Evolutionary conservation across 2,329 filamentous ascomycete genomes (phyloP).

Genomic region (Keithomyces neogunnii): DNA sequence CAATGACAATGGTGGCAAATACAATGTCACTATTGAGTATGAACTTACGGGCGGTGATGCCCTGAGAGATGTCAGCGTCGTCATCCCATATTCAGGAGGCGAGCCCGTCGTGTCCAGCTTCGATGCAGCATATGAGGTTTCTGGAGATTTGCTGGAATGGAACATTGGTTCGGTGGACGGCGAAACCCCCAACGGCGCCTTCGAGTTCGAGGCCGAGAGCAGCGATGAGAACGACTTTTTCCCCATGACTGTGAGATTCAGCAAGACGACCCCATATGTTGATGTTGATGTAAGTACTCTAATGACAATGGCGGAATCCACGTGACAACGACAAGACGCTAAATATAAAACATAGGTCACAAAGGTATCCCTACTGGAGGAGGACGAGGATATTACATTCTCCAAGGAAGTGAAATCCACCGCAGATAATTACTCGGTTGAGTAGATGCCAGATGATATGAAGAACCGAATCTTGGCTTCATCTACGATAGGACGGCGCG

Average conservation of each 20-base stretch:
- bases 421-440: slow-evolving; percentile 69
- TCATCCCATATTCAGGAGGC: slow-evolving; percentile 75
- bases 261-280: slow-evolving; percentile 76
- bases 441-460: slow-evolving; percentile 36
- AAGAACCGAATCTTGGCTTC: not conserved
- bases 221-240: slow-evolving; percentile 92
- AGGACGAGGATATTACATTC: slow-evolving; percentile 72
- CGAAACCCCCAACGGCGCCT: slow-evolving; percentile 73
- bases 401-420: slow-evolving; percentile 73
- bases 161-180: slow-evolving; percentile 79
- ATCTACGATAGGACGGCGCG: not conserved
- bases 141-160: slow-evolving; percentile 90
- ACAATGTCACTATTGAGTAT: slow-evolving; percentile 90
- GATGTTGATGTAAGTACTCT: slow-evolving; percentile 76
- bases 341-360: slow-evolving; percentile 40
- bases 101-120: slow-evolving; percentile 89
- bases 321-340: slow-evolving; percentile 10
- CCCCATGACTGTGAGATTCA: slow-evolving; percentile 89
- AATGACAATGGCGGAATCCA: not conserved
- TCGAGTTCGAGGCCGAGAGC: slow-evolving; percentile 90
- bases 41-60: slow-evolving; percentile 75
- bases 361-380: slow-evolving; percentile 62
- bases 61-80: slow-evolving; percentile 76
- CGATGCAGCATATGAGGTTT: slow-evolving; percentile 89
- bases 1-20: slow-evolving; percentile 77